A percentile compares a stretch with the other conserved stretches of the same genome.
Evolutionary conservation across 768 basidiomycete genomes (phyloP).

Genomic region (Serendipita vermifera): DNA sequence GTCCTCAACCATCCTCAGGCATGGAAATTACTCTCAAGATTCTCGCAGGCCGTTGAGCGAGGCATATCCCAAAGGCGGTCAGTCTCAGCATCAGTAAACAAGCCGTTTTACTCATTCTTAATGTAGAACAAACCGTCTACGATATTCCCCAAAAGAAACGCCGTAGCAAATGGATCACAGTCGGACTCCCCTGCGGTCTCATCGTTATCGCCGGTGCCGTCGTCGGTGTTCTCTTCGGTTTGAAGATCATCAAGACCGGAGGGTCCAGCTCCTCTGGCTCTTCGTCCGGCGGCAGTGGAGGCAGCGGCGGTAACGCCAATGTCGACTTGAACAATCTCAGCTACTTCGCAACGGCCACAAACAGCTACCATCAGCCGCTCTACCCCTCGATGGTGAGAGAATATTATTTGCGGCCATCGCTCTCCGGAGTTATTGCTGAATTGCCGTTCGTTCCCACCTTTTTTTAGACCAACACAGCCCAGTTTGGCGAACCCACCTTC

Average conservation of each 20-base stretch:
- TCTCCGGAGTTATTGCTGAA: neutral
- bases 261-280: slow-evolving; percentile 10
- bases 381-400: slow-evolving; percentile 12
- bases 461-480: slow-evolving; percentile 22
- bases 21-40: neutral
- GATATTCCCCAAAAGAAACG: slow-evolving; percentile 9
- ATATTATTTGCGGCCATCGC: neutral
- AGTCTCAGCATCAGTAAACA: neutral
- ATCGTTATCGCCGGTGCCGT: slow-evolving; percentile 29
- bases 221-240: slow-evolving; percentile 29
- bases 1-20: neutral
- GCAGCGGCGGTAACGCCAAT: slow-evolving; percentile 22
- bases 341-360: slow-evolving; percentile 18
- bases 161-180: slow-evolving; percentile 6
- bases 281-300: slow-evolving; percentile 11
- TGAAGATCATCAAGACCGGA: slow-evolving; percentile 18
- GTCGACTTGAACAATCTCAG: slow-evolving; percentile 24
- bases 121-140: slow-evolving; percentile 6
- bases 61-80: neutral
- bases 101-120: neutral
- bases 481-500: slow-evolving; percentile 25
- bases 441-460: neutral
- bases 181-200: slow-evolving; percentile 20
- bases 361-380: slow-evolving; percentile 24
- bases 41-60: slow-evolving; percentile 5